These are phyloP conservation scores for Capsicum baccatum DNA, from an alignment of 257 asterid species.

Conservation along the genomic window DNA sequence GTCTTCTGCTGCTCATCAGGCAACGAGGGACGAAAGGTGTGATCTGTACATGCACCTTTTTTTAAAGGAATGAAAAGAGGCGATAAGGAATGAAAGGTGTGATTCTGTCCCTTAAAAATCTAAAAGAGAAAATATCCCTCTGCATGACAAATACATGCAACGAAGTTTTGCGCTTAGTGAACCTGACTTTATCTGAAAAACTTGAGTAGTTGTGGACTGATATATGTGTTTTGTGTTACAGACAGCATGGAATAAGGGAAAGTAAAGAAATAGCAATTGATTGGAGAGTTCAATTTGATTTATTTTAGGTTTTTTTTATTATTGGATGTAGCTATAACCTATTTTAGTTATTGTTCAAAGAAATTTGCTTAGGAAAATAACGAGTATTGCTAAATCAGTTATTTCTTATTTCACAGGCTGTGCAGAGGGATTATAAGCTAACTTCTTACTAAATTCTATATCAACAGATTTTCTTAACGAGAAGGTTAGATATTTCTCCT, in stretches of 20 bases:
- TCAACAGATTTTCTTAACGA: slow-evolving; percentile 98
- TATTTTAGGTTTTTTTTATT: slow-evolving; percentile 65
- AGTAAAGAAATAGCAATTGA: slow-evolving; percentile 91
- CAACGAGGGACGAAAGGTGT: too few species aligned
- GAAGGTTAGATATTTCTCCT: slow-evolving; percentile 59
- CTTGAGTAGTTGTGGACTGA: slow-evolving; percentile 40
- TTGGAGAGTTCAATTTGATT: slow-evolving; percentile 97
- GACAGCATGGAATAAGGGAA: slow-evolving; percentile 92
- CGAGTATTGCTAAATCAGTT: background rate
- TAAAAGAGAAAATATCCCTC: background rate
- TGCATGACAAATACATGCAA: background rate
- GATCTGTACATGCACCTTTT: too few species aligned
- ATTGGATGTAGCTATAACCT: background rate
- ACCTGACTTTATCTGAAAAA: background rate
- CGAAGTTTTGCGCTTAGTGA: background rate
- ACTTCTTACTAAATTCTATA: slow-evolving; percentile 88
- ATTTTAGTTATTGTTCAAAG: background rate
- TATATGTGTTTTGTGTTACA: slow-evolving; percentile 49
- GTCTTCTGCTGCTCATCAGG: too few species aligned
- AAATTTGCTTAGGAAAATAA: background rate
- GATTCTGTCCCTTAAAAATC: background rate
- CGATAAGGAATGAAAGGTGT: too few species aligned
- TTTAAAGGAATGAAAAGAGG: too few species aligned
- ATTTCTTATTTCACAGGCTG: slow-evolving; percentile 53
- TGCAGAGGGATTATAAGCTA: slow-evolving; percentile 91